These are phyloP conservation scores for Verticillium zaregamsianum DNA, from an alignment of 2,329 filamentous ascomycete species.

Conservation along the genomic window DNA sequence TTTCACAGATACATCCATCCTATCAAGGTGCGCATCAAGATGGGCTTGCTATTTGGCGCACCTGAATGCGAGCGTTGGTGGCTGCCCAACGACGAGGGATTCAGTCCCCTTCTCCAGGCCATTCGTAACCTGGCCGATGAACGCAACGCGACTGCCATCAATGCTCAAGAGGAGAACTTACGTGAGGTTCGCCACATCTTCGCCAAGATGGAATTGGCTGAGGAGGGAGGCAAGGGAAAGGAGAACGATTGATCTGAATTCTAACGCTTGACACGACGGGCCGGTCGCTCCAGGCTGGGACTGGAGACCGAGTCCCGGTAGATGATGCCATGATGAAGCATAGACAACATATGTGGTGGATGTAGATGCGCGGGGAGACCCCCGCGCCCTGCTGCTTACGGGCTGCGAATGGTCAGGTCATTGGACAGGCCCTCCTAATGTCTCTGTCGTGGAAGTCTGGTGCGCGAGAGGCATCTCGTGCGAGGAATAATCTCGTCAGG, in stretches of 20 bases:
- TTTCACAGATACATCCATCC: slow-evolving; percentile 75
- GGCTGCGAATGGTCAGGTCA: neutral
- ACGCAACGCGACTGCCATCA: slow-evolving; percentile 58
- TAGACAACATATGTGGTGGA: neutral
- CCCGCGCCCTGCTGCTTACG: neutral
- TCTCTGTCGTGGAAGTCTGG: neutral
- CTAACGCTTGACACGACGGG: neutral
- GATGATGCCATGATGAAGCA: neutral
- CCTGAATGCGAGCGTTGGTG: slow-evolving; percentile 77
- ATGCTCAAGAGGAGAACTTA: slow-evolving; percentile 59
- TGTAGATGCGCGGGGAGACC: neutral
- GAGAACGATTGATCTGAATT: neutral
- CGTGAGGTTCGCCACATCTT: slow-evolving; percentile 74
- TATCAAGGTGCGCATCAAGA: slow-evolving; percentile 64
- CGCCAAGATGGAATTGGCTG: slow-evolving; percentile 41
- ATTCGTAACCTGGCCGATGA: slow-evolving; percentile 81
- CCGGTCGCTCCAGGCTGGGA: neutral
- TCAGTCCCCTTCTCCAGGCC: slow-evolving; percentile 67
- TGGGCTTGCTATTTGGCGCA: slow-evolving; percentile 72
- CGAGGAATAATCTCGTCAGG: neutral
- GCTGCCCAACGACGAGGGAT: slow-evolving; percentile 78
- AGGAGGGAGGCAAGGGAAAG: slow-evolving; percentile 7
- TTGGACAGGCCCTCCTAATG: neutral
- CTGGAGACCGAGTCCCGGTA: neutral
- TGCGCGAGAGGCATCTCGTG: neutral